Evolutionary conservation across 352 stramenopile genomes (phyloP).

Genomic region (Plasmopara halstedii): DNA sequence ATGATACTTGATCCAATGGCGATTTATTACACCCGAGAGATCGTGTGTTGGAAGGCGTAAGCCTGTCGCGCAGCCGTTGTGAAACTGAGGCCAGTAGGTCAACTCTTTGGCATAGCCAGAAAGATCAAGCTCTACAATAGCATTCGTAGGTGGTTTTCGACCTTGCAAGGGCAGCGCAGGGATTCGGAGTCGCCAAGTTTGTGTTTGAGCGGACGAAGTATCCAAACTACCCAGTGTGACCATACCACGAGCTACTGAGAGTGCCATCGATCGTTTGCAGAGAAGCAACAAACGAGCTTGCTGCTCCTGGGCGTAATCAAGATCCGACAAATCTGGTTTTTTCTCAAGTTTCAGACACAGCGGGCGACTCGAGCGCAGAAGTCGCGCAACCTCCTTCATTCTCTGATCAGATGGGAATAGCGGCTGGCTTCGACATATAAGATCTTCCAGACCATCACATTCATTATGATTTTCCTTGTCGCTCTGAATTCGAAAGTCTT

Average conservation of each 20-base stretch:
- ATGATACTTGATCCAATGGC: conserved; percentile 99
- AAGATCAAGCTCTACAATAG: conserved; percentile 89
- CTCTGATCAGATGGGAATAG: conserved; percentile 67
- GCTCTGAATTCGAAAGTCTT: neutral
- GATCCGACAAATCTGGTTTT: conserved; percentile 49
- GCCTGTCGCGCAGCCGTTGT: conserved; percentile 96
- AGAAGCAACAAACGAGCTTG: conserved; percentile 92
- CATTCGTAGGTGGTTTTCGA: conserved; percentile 91
- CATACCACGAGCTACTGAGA: conserved; percentile 94
- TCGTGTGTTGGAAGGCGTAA: conserved; percentile 77
- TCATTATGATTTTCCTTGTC: conserved; percentile 17
- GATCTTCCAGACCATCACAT: conserved; percentile 59
- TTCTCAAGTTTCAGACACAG: conserved; percentile 72
- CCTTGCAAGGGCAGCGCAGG: conserved; percentile 91
- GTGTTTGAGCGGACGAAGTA: conserved; percentile 45
- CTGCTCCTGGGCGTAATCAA: conserved; percentile 81
- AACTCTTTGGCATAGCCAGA: conserved; percentile 85
- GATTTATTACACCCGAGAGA: conserved; percentile 83
- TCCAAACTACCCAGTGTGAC: conserved; percentile 92
- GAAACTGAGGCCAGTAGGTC: conserved; percentile 96
- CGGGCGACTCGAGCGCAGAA: conserved; percentile 69
- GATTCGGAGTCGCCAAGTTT: conserved; percentile 84
- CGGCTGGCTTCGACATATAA: conserved; percentile 42
- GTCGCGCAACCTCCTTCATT: conserved; percentile 72
- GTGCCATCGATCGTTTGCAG: conserved; percentile 90